phyloP scores from a whole-genome alignment of 495 filamentous ascomycete species.

The Penicillium atrosanguineum region DNA sequence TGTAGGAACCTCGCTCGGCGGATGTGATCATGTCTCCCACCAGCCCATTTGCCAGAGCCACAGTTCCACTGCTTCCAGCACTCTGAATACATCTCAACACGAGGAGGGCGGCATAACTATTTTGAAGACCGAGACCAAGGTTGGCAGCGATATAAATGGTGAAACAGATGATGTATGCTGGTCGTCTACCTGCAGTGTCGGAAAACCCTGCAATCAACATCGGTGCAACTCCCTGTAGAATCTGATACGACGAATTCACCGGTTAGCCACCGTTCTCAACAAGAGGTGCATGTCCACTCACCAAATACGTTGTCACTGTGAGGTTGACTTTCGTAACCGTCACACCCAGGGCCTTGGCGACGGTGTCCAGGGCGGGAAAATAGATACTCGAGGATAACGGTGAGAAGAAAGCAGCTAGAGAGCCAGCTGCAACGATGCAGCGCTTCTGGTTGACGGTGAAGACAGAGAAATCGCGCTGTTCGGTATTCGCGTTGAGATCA shows the following conservation, averaged over 20 bases:
- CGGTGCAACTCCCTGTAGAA: conserved; percentile 51
- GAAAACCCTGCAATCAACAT: conserved; percentile 48
- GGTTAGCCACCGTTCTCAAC: background rate
- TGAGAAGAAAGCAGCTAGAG: conserved; percentile 32
- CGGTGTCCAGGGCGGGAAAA: conserved; percentile 22
- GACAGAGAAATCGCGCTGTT: conserved; percentile 5
- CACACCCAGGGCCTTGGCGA: conserved; percentile 10
- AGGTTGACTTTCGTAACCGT: conserved; percentile 24
- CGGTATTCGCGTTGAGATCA: background rate
- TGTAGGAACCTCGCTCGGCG: conserved; percentile 44
- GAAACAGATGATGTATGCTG: conserved; percentile 46
- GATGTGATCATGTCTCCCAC: conserved; percentile 43
- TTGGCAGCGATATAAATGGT: conserved; percentile 48
- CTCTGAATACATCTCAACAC: conserved; percentile 50
- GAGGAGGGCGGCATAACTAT: conserved; percentile 47
- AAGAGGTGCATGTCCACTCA: background rate
- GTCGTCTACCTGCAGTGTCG: conserved; percentile 47
- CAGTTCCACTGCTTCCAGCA: conserved; percentile 46
- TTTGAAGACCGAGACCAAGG: conserved; percentile 48
- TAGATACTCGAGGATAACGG: conserved; percentile 34
- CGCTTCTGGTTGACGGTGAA: conserved; percentile 16
- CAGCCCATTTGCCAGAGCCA: conserved; percentile 41
- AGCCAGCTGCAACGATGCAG: conserved; percentile 14
- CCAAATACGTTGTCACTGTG: background rate
- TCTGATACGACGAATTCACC: conserved; percentile 20